Evolutionary conservation across 75 land plant species (phyloP).

Genomic region (Isoetes taiwanensis): DNA sequence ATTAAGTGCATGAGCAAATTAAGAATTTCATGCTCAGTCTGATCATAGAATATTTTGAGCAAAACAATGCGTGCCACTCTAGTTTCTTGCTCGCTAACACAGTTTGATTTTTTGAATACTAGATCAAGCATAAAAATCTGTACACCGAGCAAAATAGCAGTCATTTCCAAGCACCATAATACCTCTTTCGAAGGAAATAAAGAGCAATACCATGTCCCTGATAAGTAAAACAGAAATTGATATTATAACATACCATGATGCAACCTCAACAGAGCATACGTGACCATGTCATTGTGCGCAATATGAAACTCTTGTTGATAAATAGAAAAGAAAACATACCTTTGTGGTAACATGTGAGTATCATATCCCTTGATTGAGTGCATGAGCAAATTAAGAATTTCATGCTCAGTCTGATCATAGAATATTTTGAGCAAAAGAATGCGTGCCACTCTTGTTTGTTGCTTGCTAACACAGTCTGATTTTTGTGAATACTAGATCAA

Average conservation of each 20-base stretch:
- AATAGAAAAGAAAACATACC: conserved; percentile 26
- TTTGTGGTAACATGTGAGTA: conserved; percentile 71
- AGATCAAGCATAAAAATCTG: conserved; percentile 85
- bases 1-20: conserved; percentile 44
- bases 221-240: background rate
- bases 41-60: conserved; percentile 92
- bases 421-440: conserved; percentile 75
- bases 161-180: too few relatives aligned
- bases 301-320: background rate
- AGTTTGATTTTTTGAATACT: conserved; percentile 48
- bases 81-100: conserved; percentile 29
- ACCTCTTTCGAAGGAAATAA: too few relatives aligned
- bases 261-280: background rate
- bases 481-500: conserved; percentile 74
- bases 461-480: conserved; percentile 15
- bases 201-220: too few relatives aligned
- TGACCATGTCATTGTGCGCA: background rate
- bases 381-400: conserved; percentile 49
- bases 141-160: too few relatives aligned
- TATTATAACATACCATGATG: background rate
- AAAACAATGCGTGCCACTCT: conserved; percentile 64
- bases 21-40: conserved; percentile 77
- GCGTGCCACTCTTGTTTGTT: conserved; percentile 62
- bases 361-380: conserved; percentile 55
- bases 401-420: conserved; percentile 94